Evolutionary conservation across 192 early-diverging fungal species (phyloP), one percentile per base, ranked within the genome.

Genomic region (Phlyctochytrium bullatum): DNA sequence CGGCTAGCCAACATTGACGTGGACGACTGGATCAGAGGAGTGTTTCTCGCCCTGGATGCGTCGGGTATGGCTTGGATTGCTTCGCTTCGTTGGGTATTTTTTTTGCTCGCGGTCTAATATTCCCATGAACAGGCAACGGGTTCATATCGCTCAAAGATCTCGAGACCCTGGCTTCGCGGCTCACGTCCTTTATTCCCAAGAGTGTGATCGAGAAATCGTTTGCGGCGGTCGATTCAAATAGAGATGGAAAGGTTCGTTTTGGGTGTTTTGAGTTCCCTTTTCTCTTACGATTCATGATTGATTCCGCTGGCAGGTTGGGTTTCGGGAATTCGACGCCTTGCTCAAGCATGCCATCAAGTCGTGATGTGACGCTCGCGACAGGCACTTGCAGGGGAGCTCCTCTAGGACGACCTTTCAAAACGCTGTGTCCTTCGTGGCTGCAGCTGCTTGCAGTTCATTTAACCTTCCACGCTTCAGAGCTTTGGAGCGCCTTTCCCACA

Each of bases 291-390:
- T 57, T 6, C 12, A 28, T 27, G 16, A 20, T 57, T 10, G 10
- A 10, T 25, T 57, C 14, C 12, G 10, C 54, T 24, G 54, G 10
- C 27, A 57, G 54, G 61, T 79, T 6, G 67, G 64, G 6, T 79
- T 68, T 40, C 36, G 71, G 4, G 78, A 79, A 28, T 79, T 79
- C 70, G 71, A 71, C 40, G 16, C 27, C 1, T 25, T 78, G 31
- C 65, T 74, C 66, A 74, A 60, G 23, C 30, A 25, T 24, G 68
- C 60, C 0, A 6, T 69, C 12, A 28, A 6, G 54, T 28, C n/a
- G 40, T 50, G n/a, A n/a, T n/a, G 40, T n/a, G n/a, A n/a, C n/a
- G n/a, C n/a, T n/a, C n/a, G n/a, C n/a, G n/a, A n/a, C n/a, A n/a
- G n/a, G n/a, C n/a, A n/a, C n/a, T n/a, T n/a, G 40, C 40, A 14